Percentiles rank a stretch among this genome's conserved stretches.
These are phyloP conservation scores for Debaryomyces udenii DNA, from an alignment of 1,139 yeast species.

Conservation along the genomic window DNA sequence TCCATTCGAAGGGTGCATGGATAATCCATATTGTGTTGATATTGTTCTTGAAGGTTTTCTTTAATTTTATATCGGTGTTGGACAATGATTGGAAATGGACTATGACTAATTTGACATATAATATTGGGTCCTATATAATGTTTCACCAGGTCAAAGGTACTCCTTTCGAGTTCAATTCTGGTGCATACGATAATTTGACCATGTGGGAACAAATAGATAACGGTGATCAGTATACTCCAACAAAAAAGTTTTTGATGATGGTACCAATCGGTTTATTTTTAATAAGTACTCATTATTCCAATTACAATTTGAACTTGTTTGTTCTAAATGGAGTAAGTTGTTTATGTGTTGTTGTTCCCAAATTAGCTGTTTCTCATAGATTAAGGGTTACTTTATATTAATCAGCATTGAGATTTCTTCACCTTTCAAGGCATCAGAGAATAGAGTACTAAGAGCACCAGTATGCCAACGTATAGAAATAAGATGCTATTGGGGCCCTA, in stretches of 20 bases:
- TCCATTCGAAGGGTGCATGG: conserved; percentile 96
- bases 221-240: conserved; percentile 96
- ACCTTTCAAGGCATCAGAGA: not conserved
- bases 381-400: conserved; percentile 64
- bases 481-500: too few species aligned
- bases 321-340: conserved; percentile 80
- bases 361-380: conserved; percentile 80
- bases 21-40: conserved; percentile 85
- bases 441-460: not conserved
- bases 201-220: conserved; percentile 99
- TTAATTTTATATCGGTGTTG: conserved; percentile 69
- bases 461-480: conserved; percentile 5
- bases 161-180: conserved; percentile 94
- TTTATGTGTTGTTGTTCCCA: conserved; percentile 81
- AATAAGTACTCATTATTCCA: conserved; percentile 87
- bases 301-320: conserved; percentile 79
- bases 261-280: conserved; percentile 89
- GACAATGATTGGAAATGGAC: conserved; percentile 93
- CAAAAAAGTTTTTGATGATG: conserved; percentile 86
- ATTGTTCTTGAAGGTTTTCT: conserved; percentile 69
- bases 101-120: conserved; percentile 84
- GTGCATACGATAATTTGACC: conserved; percentile 93
- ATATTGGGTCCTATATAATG: conserved; percentile 91
- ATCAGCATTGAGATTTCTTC: not conserved
- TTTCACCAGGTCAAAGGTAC: conserved; percentile 96